Conservation (phyloP, 306 rosid species). For the Canavalia ensiformis region DNA sequence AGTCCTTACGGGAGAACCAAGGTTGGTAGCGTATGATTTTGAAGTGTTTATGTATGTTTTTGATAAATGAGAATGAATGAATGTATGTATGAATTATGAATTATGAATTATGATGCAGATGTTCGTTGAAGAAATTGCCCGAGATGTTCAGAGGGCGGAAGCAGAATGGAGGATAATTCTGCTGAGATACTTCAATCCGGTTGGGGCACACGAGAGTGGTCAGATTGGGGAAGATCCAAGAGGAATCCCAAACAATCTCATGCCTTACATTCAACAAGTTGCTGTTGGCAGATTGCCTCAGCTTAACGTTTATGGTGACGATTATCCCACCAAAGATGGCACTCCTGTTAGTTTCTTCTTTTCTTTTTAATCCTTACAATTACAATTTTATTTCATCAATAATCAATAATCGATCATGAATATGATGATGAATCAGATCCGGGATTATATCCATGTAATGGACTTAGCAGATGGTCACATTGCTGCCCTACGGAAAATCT, state of each 20-base stretch:
- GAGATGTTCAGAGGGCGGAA: slow-evolving; percentile 75
- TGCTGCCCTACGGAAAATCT: slow-evolving; percentile 84
- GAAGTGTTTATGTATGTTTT: too few relatives aligned
- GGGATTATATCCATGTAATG: slow-evolving; percentile 92
- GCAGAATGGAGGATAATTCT: slow-evolving; percentile 74
- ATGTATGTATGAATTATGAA: too few relatives aligned
- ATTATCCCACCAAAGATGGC: slow-evolving; percentile 86
- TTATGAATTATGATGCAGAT: slow-evolving; percentile 48
- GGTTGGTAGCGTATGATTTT: slow-evolving; percentile 32
- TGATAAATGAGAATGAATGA: too few relatives aligned
- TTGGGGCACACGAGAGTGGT: slow-evolving; percentile 90
- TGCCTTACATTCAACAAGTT: slow-evolving; percentile 89
- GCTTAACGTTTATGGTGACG: slow-evolving; percentile 80
- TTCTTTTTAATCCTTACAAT: background rate
- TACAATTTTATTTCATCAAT: too few relatives aligned
- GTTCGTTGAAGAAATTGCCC: slow-evolving; percentile 73
- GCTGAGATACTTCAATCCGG: slow-evolving; percentile 86
- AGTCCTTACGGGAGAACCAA: slow-evolving; percentile 85
- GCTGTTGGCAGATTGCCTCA: slow-evolving; percentile 80
- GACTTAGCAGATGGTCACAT: slow-evolving; percentile 91
- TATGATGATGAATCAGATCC: slow-evolving; percentile 56
- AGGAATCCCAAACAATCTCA: slow-evolving; percentile 84
- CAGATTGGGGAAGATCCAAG: slow-evolving; percentile 82
- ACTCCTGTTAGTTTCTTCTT: slow-evolving; percentile 57
- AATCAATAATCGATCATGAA: too few relatives aligned